Conservation (phyloP, 208 protist species). For the Trypanosoma melophagium region DNA sequence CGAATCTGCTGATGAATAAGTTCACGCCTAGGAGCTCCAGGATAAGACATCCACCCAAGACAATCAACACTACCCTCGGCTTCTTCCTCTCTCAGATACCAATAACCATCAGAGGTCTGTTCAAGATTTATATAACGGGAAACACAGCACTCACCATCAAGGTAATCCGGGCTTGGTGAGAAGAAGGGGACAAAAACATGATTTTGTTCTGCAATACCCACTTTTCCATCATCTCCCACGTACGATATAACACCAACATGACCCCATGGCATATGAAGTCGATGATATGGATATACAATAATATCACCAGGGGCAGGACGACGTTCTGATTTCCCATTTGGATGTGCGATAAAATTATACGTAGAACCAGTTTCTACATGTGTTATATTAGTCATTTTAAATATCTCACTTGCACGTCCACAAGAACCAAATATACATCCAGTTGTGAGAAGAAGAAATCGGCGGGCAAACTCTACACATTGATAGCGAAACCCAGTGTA, state of each 20-base stretch:
- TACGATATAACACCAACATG: conserved; percentile 76
- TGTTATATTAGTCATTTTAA: conserved; percentile 55
- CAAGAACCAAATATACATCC: conserved; percentile 74
- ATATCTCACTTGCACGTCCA: conserved; percentile 67
- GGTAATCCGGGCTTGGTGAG: conserved; percentile 48
- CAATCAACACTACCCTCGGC: not conserved
- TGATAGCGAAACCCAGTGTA: conserved; percentile 83
- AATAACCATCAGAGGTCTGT: conserved; percentile 37
- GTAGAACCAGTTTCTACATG: conserved; percentile 58
- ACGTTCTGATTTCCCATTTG: conserved; percentile 45
- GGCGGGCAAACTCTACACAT: conserved; percentile 79
- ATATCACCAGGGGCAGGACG: conserved; percentile 60
- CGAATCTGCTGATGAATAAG: conserved; percentile 47
- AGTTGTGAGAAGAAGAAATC: conserved; percentile 70
- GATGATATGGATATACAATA: conserved; percentile 68
- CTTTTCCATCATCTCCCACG: conserved; percentile 47
- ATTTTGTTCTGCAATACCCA: conserved; percentile 82
- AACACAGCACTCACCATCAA: conserved; percentile 64
- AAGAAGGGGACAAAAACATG: conserved; percentile 54
- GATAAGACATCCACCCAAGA: conserved; percentile 68
- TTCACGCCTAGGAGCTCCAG: conserved; percentile 36
- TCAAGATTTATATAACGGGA: conserved; percentile 45
- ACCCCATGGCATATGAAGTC: conserved; percentile 52
- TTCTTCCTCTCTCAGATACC: conserved; percentile 38
- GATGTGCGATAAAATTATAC: conserved; percentile 45